Evolutionary conservation across 176 grass and related monocot genomes (phyloP).

Genomic region (Avena insularis): DNA sequence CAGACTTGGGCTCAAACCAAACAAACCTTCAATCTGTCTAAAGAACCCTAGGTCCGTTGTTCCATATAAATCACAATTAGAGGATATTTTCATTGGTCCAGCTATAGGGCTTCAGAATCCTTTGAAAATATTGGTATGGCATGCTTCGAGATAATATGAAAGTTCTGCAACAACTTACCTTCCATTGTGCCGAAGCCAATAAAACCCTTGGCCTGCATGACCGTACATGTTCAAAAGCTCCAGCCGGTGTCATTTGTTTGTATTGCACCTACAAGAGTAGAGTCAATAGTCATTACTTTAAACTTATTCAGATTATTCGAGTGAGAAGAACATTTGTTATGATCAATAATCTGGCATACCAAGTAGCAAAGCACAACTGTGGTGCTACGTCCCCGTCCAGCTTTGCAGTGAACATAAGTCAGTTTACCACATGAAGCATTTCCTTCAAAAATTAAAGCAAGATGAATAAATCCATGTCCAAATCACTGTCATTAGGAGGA

Average conservation of each 20-base stretch:
- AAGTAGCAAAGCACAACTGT: conserved; percentile 98
- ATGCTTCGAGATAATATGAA: conserved; percentile 24
- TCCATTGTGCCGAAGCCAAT: conserved; percentile 80
- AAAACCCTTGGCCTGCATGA: conserved; percentile 77
- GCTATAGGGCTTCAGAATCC: background rate
- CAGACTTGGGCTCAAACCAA: background rate
- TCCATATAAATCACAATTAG: background rate
- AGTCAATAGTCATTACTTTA: background rate
- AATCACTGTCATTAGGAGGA: background rate
- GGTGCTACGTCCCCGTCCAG: conserved; percentile 94
- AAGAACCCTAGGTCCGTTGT: background rate
- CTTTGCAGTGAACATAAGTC: conserved; percentile 99
- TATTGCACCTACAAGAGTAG: conserved; percentile 70
- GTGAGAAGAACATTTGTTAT: background rate
- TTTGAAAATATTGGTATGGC: background rate
- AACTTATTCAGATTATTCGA: background rate
- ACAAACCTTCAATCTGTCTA: background rate
- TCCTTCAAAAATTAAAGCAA: conserved; percentile 53
- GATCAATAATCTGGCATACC: conserved; percentile 49
- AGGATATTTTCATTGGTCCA: background rate
- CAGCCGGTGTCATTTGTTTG: conserved; percentile 77
- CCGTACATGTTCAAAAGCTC: conserved; percentile 89
- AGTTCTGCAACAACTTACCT: conserved; percentile 53
- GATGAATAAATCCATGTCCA: conserved; percentile 14
- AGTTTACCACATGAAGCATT: conserved; percentile 67